These are phyloP conservation scores for Yarrowia bubula DNA, from an alignment of 805 yeast genomes.

Conservation along the genomic window DNA sequence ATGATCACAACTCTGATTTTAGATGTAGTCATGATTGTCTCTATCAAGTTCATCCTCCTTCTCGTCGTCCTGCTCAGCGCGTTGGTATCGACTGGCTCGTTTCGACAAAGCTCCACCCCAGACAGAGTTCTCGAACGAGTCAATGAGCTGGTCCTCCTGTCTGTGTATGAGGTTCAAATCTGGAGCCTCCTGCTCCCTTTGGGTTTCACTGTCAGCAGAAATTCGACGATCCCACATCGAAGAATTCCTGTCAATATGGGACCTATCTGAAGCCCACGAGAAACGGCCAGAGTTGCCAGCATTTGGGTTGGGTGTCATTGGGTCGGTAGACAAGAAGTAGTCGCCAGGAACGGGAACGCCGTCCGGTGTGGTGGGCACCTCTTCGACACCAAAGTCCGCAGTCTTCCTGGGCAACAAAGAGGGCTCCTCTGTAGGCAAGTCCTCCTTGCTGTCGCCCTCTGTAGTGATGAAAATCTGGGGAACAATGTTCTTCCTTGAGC, in stretches of 20 bases:
- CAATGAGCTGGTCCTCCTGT: conserved; percentile 15
- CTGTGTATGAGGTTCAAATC: conserved; percentile 7
- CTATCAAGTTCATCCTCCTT: not conserved
- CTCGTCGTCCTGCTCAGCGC: conserved; percentile 10
- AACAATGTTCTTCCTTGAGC: not conserved
- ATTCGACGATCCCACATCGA: conserved; percentile 1
- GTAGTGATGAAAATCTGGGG: conserved; percentile 2
- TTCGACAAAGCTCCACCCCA: conserved; percentile 33
- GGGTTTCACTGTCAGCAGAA: not conserved
- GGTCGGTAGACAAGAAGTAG: conserved; percentile 5
- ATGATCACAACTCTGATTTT: not conserved
- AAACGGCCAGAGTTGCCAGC: not conserved
- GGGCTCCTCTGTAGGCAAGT: not conserved
- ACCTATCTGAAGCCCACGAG: conserved; percentile 12
- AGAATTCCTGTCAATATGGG: not conserved
- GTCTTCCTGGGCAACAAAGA: conserved; percentile 7
- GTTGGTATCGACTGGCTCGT: conserved; percentile 31
- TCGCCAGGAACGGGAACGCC: not conserved
- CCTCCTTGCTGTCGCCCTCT: conserved; percentile 1
- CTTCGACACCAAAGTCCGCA: not conserved
- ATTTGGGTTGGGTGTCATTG: conserved; percentile 7
- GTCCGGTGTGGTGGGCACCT: conserved; percentile 3
- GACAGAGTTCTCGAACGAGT: conserved; percentile 27
- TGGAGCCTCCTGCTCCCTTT: not conserved
- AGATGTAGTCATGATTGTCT: not conserved